These are phyloP conservation scores for Claviceps capensis DNA, from an alignment of 2,329 filamentous ascomycete species.

Conservation along the genomic window DNA sequence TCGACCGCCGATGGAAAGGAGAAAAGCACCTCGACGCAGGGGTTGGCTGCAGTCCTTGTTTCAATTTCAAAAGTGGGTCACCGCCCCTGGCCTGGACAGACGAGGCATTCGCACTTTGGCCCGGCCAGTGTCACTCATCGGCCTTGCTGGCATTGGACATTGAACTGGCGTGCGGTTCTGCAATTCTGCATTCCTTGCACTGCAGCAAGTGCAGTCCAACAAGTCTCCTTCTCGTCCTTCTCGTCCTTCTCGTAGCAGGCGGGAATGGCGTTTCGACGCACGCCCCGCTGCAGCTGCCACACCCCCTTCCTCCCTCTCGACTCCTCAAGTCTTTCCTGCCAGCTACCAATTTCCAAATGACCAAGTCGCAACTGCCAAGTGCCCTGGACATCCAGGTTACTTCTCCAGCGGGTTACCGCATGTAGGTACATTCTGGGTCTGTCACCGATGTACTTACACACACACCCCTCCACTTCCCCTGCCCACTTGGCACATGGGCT, in stretches of 20 bases:
- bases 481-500: not conserved
- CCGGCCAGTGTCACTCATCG: not conserved
- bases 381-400: slow-evolving; percentile 7
- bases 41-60: not conserved
- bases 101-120: not conserved
- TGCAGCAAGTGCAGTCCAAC: no score
- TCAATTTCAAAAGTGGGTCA: not conserved
- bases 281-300: no score
- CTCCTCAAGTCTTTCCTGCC: no score
- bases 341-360: no score
- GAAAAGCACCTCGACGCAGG: not conserved
- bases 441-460: not conserved
- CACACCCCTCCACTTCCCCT: not conserved
- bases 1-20: not conserved
- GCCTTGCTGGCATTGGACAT: no score
- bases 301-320: no score
- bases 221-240: no score
- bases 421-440: no score
- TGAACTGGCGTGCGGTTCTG: no score
- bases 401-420: slow-evolving; percentile 1
- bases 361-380: not conserved
- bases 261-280: no score
- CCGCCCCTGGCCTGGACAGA: not conserved
- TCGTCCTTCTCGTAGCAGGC: no score
- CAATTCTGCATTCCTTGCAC: no score